phyloP scores from a whole-genome alignment of 257 asterid genomes.

The Solanum lignicaule region DNA sequence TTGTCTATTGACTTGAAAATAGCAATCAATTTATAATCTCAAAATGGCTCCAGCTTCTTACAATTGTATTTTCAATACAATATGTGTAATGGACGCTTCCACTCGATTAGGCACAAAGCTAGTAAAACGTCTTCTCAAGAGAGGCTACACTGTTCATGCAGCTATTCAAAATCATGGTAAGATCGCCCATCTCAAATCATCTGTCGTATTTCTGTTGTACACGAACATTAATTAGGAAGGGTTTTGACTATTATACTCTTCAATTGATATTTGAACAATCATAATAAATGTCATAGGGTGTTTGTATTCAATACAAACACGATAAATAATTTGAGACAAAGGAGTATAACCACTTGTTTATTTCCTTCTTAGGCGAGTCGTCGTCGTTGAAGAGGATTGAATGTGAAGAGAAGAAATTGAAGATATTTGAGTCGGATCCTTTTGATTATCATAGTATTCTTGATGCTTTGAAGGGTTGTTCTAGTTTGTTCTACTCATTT shows the following conservation, averaged over 20 bases:
- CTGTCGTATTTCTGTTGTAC: background rate
- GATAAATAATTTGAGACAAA: background rate
- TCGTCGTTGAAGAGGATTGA: slow-evolving; percentile 8
- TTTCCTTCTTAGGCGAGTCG: too few relatives aligned
- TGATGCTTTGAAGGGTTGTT: slow-evolving; percentile 76
- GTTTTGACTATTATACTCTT: background rate
- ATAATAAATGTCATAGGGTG: background rate
- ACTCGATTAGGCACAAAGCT: slow-evolving; percentile 59
- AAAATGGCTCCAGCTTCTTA: slow-evolving; percentile 4
- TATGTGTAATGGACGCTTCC: slow-evolving; percentile 90
- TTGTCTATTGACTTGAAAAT: background rate
- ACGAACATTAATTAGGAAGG: background rate
- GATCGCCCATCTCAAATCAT: background rate
- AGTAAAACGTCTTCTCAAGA: slow-evolving; percentile 53
- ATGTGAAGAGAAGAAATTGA: slow-evolving; percentile 45
- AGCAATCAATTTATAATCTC: background rate
- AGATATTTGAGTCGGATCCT: slow-evolving; percentile 59
- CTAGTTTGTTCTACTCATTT: slow-evolving; percentile 67
- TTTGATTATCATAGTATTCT: slow-evolving; percentile 81
- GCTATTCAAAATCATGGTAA: slow-evolving; percentile 37
- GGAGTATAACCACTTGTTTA: background rate
- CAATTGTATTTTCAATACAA: slow-evolving; percentile 15
- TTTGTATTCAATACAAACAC: background rate
- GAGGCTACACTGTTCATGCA: slow-evolving; percentile 91
- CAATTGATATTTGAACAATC: background rate